These are phyloP conservation scores for Spiraea crenata DNA, from an alignment of 331 rosid species.

Conservation along the genomic window DNA sequence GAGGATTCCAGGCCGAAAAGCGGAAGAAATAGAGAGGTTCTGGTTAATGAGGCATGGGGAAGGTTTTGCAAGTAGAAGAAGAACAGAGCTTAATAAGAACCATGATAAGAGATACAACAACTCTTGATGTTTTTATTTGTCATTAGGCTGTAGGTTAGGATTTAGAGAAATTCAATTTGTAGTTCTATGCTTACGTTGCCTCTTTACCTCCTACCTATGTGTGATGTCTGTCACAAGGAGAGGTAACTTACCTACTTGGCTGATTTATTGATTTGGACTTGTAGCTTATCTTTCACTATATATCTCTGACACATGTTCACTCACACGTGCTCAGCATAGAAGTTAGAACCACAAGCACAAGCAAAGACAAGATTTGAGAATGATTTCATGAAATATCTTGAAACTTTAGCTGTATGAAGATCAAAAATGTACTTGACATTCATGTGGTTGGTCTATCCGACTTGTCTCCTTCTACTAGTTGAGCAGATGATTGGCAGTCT, in stretches of 20 bases:
- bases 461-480: not conserved
- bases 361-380: slow-evolving; percentile 10
- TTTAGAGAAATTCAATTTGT: slow-evolving; percentile 4
- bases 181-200: not conserved
- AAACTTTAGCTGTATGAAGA: not conserved
- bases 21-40: slow-evolving; percentile 63
- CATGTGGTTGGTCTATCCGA: not conserved
- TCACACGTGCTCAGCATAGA: not conserved
- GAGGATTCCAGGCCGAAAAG: slow-evolving; percentile 49
- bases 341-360: not conserved
- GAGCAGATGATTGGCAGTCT: not conserved
- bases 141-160: slow-evolving; percentile 6
- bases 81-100: slow-evolving; percentile 18
- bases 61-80: slow-evolving; percentile 36
- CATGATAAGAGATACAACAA: not conserved
- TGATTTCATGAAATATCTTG: slow-evolving; percentile 14
- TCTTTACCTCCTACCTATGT: not conserved
- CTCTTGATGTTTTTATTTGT: not conserved
- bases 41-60: slow-evolving; percentile 58
- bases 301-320: slow-evolving; percentile 8
- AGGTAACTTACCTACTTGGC: slow-evolving; percentile 6
- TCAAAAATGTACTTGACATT: slow-evolving; percentile 1
- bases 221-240: slow-evolving; percentile 15
- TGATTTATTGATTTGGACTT: not conserved
- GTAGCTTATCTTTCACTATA: not conserved